phyloP scores from a whole-genome alignment of 768 basidiomycete species.

The Suillus subluteus region DNA sequence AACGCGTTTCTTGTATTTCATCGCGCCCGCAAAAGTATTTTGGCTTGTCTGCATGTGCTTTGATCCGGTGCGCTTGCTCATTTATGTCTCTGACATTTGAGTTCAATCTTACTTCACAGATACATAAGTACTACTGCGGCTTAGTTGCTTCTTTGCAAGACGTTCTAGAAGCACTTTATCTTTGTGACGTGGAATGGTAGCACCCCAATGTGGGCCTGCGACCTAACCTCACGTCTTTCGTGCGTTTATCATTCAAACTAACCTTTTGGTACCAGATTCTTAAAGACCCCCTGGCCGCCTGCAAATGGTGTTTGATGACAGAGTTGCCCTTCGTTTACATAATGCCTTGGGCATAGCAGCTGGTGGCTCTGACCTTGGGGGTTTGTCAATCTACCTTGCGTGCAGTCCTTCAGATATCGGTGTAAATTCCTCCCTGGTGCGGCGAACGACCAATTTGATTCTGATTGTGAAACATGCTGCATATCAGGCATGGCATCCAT shows the following conservation, averaged over 20 bases:
- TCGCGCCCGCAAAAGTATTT: not conserved
- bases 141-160: not conserved
- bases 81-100: not conserved
- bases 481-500: no score
- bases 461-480: no score
- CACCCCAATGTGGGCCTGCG: not conserved
- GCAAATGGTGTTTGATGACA: not conserved
- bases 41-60: not conserved
- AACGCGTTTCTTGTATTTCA: not conserved
- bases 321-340: no score
- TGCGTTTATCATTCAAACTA: not conserved
- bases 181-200: not conserved
- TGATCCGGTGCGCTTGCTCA: not conserved
- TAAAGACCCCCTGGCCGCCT: not conserved
- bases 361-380: no score
- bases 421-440: no score
- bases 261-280: not conserved
- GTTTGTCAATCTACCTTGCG: no score
- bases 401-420: no score
- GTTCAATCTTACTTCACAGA: not conserved
- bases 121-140: not conserved
- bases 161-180: not conserved
- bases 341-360: no score
- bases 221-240: not conserved
- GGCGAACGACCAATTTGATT: no score